Conservation (phyloP, 1,284 basidiomycete genomes). For the Golubevia sp. region DNA sequence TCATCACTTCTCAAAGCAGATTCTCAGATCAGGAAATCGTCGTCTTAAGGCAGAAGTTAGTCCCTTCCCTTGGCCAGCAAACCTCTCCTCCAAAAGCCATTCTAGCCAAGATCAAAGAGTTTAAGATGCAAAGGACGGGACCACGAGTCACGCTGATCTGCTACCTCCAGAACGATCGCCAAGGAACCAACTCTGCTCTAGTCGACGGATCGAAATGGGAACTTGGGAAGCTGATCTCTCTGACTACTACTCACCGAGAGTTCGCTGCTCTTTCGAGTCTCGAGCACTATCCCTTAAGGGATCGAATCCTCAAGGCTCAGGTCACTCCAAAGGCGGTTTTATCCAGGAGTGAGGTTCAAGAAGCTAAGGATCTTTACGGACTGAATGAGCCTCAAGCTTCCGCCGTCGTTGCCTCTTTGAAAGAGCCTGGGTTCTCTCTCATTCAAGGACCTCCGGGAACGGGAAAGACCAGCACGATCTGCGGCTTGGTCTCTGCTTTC, state of each 20-base stretch:
- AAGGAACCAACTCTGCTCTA: slow-evolving; percentile 26
- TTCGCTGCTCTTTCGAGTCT: slow-evolving; percentile 45
- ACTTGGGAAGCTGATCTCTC: slow-evolving; percentile 45
- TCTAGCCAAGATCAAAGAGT: slow-evolving; percentile 44
- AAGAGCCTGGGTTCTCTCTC: slow-evolving; percentile 47
- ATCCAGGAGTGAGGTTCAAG: slow-evolving; percentile 15
- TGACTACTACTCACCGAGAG: slow-evolving; percentile 53
- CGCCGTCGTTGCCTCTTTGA: slow-evolving; percentile 46
- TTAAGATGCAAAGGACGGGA: slow-evolving; percentile 32
- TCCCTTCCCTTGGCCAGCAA: slow-evolving; percentile 19
- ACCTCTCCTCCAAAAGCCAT: slow-evolving; percentile 12
- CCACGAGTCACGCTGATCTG: slow-evolving; percentile 32
- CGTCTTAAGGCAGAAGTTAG: slow-evolving; percentile 23
- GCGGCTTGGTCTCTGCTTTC: slow-evolving; percentile 51
- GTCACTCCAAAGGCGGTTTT: slow-evolving; percentile 19
- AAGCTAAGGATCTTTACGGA: slow-evolving; percentile 32
- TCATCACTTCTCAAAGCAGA: too few species aligned
- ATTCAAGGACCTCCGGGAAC: slow-evolving; percentile 59
- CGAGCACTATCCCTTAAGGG: slow-evolving; percentile 35
- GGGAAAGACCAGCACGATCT: slow-evolving; percentile 60
- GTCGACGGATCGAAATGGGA: slow-evolving; percentile 37
- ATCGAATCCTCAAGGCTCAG: slow-evolving; percentile 32
- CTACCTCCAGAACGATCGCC: slow-evolving; percentile 29
- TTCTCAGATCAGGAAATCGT: slow-evolving; percentile 26
- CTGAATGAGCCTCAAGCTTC: slow-evolving; percentile 56